Percentiles rank a stretch among this genome's conserved stretches.
Conservation (phyloP, 2,329 filamentous ascomycete genomes). For the Penicillium digitatum region DNA sequence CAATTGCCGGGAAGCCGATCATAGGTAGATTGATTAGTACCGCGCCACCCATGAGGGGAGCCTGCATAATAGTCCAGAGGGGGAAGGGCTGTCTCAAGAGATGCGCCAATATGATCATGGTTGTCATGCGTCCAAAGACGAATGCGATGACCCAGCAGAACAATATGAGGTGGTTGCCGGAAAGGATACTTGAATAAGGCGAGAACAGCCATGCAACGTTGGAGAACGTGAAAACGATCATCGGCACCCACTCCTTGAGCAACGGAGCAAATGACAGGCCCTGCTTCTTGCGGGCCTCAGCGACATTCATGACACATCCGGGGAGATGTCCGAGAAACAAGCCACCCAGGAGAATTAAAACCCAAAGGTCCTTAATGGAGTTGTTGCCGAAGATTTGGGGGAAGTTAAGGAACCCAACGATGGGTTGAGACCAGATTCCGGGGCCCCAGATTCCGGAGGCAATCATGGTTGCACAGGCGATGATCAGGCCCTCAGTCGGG, state of each 20-base stretch:
- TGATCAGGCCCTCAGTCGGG: constrained; percentile 88
- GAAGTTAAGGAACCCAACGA: constrained; percentile 66
- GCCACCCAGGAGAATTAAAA: constrained; percentile 63
- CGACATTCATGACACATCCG: constrained; percentile 83
- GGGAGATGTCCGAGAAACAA: constrained; percentile 74
- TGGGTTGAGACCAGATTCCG: constrained; percentile 74
- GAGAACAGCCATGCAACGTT: constrained; percentile 84
- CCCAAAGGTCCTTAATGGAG: constrained; percentile 85
- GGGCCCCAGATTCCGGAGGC: constrained; percentile 84
- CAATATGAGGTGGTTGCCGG: constrained; percentile 81
- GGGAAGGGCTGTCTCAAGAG: constrained; percentile 91
- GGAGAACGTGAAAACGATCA: constrained; percentile 71
- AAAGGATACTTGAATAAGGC: constrained; percentile 75
- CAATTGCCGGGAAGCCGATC: constrained; percentile 66
- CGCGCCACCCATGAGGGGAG: constrained; percentile 80
- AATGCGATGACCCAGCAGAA: constrained; percentile 95
- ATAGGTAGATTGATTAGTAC: constrained; percentile 76
- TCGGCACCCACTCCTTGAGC: constrained; percentile 91
- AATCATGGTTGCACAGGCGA: constrained; percentile 82
- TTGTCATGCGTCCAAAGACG: constrained; percentile 96
- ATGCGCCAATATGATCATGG: constrained; percentile 97
- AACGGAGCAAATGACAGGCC: constrained; percentile 73
- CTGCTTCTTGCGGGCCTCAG: constrained; percentile 66
- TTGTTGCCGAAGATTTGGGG: constrained; percentile 62
- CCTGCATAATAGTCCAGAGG: constrained; percentile 90